Conservation (phyloP, 768 basidiomycete genomes). For the Lentinula edodes region DNA sequence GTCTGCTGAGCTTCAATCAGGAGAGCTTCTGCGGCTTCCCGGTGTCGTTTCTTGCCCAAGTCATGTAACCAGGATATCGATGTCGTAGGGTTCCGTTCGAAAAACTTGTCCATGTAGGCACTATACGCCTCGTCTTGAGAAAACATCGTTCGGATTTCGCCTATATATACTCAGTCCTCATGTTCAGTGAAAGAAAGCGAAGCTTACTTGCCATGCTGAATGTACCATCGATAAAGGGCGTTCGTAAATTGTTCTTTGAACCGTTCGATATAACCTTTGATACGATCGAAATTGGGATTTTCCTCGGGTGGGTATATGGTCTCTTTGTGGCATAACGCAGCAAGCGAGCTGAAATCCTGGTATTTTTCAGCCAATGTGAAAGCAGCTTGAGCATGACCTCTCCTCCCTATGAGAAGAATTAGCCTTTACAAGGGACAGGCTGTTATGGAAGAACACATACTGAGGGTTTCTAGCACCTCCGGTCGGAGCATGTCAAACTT, state of each 20-base stretch:
- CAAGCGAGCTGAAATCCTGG: constrained; percentile 81
- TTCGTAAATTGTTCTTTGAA: constrained; percentile 82
- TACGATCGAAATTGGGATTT: constrained; percentile 57
- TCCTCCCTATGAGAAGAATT: constrained; percentile 41
- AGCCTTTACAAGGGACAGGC: not conserved
- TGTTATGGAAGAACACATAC: constrained; percentile 37
- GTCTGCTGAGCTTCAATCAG: constrained; percentile 55
- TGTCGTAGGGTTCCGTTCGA: constrained; percentile 51
- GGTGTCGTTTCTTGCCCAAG: constrained; percentile 62
- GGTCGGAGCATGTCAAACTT: constrained; percentile 70
- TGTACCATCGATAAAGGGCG: constrained; percentile 92
- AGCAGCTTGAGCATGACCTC: constrained; percentile 62
- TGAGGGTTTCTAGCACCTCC: constrained; percentile 71
- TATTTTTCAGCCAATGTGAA: constrained; percentile 84
- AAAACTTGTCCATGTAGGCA: constrained; percentile 67
- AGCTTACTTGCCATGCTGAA: constrained; percentile 66
- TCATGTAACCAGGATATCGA: constrained; percentile 86
- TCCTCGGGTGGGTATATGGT: constrained; percentile 55
- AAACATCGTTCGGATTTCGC: constrained; percentile 79
- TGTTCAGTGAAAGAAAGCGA: not conserved
- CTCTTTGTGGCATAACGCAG: constrained; percentile 72
- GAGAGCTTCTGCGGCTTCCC: constrained; percentile 58
- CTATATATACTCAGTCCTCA: constrained; percentile 26
- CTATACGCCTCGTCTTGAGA: constrained; percentile 62
- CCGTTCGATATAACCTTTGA: constrained; percentile 67